Conservation (phyloP, 2,329 filamentous ascomycete species). For the Exserohilum rostratum region DNA sequence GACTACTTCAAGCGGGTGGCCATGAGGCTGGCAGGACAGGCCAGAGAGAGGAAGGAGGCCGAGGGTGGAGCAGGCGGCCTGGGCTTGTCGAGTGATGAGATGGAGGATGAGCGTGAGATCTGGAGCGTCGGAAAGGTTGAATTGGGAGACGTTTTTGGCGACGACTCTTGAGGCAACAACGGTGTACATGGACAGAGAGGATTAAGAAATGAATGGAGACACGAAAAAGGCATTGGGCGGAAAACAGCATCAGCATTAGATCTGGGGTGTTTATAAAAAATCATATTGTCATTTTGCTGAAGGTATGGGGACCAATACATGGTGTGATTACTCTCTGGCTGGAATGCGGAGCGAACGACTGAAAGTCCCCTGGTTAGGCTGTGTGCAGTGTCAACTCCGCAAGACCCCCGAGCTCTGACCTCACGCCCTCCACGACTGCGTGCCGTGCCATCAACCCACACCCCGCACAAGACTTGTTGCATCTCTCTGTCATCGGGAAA, state of each 20-base stretch:
- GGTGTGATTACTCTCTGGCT: background rate
- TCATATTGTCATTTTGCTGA: background rate
- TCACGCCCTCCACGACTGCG: constrained; percentile 24
- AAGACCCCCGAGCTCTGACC: constrained; percentile 33
- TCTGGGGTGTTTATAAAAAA: background rate
- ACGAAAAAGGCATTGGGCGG: constrained; percentile 2
- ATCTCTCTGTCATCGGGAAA: constrained; percentile 16
- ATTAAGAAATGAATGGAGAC: too few species aligned
- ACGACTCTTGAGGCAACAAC: constrained; percentile 11
- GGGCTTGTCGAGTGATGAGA: constrained; percentile 86
- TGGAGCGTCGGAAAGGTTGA: constrained; percentile 95
- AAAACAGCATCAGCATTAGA: constrained; percentile 5
- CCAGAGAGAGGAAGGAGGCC: constrained; percentile 85
- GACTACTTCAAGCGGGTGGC: constrained; percentile 98
- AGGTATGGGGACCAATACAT: constrained; percentile 5
- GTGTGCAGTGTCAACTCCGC: constrained; percentile 22
- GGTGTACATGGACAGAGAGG: constrained; percentile 2
- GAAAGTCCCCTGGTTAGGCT: background rate
- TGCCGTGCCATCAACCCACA: constrained; percentile 29
- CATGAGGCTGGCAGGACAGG: constrained; percentile 81
- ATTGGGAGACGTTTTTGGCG: constrained; percentile 63
- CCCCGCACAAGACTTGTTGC: constrained; percentile 22
- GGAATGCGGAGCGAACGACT: background rate
- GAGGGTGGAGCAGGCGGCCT: constrained; percentile 87
- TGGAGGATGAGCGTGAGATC: constrained; percentile 92